Evolutionary conservation across 257 asterid genomes (phyloP), one percentile per base, ranked within the genome.

Genomic region (Nicotiana paniculata): DNA sequence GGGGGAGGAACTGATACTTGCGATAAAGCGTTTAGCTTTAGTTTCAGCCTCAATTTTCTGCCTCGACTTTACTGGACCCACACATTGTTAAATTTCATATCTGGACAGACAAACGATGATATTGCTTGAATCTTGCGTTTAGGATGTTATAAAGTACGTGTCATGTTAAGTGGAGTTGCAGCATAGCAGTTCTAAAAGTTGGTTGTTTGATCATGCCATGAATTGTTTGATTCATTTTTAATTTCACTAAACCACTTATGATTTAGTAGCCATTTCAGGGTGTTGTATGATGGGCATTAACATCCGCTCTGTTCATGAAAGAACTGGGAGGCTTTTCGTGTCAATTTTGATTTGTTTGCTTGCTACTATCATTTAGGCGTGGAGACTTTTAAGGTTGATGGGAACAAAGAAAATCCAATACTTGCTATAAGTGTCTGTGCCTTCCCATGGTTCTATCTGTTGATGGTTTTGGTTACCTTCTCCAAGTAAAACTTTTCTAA

Each of bases 11-110:
- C 46, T 51, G 80, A 16, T 51, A 75, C 63, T 51, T 75, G 16
- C 63, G 28, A 26, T 26, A 18, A 75, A 26, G 63, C 63, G 26
- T 28, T 75, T 75, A 51, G 63, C 80, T 75, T 75, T 75, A 4
- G 80, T 75, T 75, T 75, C 80, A 75, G 51, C 43, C 63, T 15
- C 63, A 51, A 12, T 57, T 37, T 18, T 64, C 33, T 54, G 28
- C 68, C 24, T 24, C n/a, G 62, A 57, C 80, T 79, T 62, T 65
- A 81, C 37, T 66, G 83, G 67, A 66, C 83, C 55, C 75, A 21
- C 2, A 21, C 28, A 2, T 35, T 64, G 64, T 81, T 81, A 51
- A 48, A 66, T 11, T 53, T 53, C 18, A 11, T 53, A 48, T 65
- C 79, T 53, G 18, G 79, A n/a, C 18, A 66, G 66, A 54, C 18